Base-by-base conservation (phyloP, 371 early-diverging fungal species). In the Polyrhizophydium stewartii region DNA sequence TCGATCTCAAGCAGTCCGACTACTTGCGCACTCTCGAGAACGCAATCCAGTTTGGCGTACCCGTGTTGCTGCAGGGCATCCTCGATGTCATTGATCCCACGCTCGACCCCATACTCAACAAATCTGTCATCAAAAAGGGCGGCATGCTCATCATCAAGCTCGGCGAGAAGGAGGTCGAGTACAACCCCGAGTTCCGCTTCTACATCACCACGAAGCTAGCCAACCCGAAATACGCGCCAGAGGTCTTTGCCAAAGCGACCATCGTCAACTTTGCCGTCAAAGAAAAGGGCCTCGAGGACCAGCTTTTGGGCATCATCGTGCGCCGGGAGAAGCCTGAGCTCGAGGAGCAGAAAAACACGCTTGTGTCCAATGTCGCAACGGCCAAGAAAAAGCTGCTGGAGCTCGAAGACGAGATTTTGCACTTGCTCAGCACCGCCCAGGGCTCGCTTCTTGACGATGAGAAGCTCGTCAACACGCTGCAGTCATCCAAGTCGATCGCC, bases 221-320 rank as follows among this genome's bases (percentile, higher is more conserved):
- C 13, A 83, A 83, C 49, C 83, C 83, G 13, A 68, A 75, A 24
- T 82, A 82, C 58, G 51, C 81, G 16, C 83, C 83, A 0, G 83
- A 82, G 60, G 75, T 82, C 16, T 80, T 77, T 64, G 75, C 81
- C 28, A 82, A 83, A 53, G 75, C 72, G 10, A 77, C 81, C 21
- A 76, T 83, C n/a, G 78, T 83, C 37, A 82, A 83, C 52, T 83
- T 83, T 61, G 79, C 83, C 9, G 81, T 83, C 33, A 83, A 78
- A 56, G 79, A 83, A 59, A 70, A 72, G 53, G 83, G 84, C 32
- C 59, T 83, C 33, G 82, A 83, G 50, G 83, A 82, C 50, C 84
- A 83, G 51, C 65, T 81, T 19, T 68, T 83, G 5, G 83, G 83
- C n/a, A 81, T 77, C 30, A 72, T 82, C 0, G 76, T 83, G 16